Conservation (phyloP, 306 rosid species). For the Luffa aegyptiaca region DNA sequence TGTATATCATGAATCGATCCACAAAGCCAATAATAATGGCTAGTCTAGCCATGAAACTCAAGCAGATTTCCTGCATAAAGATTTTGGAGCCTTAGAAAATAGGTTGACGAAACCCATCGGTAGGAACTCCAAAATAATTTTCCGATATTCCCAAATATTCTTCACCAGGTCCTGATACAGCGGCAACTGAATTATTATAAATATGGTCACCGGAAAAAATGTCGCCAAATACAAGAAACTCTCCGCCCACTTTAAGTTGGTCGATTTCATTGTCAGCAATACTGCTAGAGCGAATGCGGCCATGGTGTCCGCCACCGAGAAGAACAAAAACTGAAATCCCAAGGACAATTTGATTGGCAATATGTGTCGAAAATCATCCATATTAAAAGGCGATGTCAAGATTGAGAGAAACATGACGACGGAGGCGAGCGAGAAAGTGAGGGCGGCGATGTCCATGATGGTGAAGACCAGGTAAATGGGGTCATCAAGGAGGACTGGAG, state of each 20-base stretch:
- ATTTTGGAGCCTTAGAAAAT: not conserved
- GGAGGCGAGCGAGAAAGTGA: not conserved
- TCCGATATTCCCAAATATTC: not conserved
- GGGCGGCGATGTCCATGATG: not conserved
- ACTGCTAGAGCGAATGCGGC: not conserved
- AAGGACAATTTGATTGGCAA: not conserved
- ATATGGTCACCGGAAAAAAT: not conserved
- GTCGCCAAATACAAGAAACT: not conserved
- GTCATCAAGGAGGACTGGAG: not conserved
- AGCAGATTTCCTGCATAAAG: too few species aligned
- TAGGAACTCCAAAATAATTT: not conserved
- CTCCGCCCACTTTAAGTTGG: not conserved
- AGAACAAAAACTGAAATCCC: not conserved
- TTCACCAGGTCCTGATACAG: not conserved
- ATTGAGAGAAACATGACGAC: not conserved
- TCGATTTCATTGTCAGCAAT: not conserved
- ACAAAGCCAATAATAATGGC: too few species aligned
- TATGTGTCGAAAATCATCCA: not conserved
- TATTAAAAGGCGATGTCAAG: not conserved
- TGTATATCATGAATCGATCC: too few species aligned
- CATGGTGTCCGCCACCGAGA: not conserved
- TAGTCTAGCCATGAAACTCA: too few species aligned
- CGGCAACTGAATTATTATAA: not conserved
- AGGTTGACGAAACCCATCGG: not conserved
- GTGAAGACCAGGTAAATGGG: not conserved